A percentile compares a stretch with the other conserved stretches of the same genome.
phyloP scores from a whole-genome alignment of 2,329 filamentous ascomycete genomes.

The Colletotrichum higginsianum region DNA sequence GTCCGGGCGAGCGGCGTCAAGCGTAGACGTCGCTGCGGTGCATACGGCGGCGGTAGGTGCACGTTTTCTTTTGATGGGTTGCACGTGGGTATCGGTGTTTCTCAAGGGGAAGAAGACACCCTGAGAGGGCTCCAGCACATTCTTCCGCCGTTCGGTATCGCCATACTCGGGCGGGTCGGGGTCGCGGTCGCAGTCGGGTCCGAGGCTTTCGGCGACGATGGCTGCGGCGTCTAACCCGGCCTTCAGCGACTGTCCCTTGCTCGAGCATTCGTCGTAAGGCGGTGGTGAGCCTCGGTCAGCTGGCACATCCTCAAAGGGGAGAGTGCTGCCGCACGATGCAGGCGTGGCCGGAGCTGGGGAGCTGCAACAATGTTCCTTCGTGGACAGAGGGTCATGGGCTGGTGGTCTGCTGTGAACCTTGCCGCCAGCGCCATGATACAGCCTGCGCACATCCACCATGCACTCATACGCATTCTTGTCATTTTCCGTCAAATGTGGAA shows the following conservation, averaged over 20 bases:
- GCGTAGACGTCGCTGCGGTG: background rate
- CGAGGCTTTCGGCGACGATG: background rate
- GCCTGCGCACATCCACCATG: background rate
- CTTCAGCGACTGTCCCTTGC: constrained; percentile 6
- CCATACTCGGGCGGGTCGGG: too few species aligned
- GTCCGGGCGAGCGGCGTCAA: background rate
- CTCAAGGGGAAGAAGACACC: background rate
- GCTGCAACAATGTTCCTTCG: background rate
- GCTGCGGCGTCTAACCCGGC: background rate
- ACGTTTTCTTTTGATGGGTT: constrained; percentile 22
- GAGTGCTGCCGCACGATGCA: background rate
- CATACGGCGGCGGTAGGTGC: background rate
- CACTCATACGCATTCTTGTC: background rate
- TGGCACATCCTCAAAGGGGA: background rate
- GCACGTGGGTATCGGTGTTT: background rate
- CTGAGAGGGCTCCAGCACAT: background rate
- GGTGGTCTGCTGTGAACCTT: background rate
- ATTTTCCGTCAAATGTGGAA: background rate
- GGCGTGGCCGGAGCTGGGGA: background rate
- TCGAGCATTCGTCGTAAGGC: background rate
- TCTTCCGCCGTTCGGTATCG: too few species aligned
- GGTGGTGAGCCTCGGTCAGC: too few species aligned
- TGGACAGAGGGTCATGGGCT: background rate
- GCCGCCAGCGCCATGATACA: background rate
- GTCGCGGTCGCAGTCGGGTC: too few species aligned